Conservation (phyloP, 225 moss, liverwort and hornwort species). For the Marchantia polymorpha region DNA sequence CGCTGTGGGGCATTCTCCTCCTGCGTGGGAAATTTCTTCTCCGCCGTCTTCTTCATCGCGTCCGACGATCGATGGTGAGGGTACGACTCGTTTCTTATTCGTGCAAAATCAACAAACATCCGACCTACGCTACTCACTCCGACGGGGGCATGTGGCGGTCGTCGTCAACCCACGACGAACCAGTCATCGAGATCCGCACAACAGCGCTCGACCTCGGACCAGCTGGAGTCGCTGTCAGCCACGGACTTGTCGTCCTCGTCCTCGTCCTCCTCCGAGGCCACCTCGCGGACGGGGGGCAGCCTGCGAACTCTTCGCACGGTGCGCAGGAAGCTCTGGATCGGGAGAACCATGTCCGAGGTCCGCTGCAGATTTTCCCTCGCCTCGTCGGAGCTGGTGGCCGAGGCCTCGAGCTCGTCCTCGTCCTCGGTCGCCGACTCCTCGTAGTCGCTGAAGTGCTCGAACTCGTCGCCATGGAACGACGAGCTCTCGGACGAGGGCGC, state of each 20-base stretch:
- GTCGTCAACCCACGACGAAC: constrained; percentile 9
- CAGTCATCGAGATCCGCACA: constrained; percentile 13
- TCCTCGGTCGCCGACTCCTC: constrained; percentile 2
- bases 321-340: constrained; percentile 13
- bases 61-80: not conserved
- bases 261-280: constrained; percentile 6
- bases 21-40: not conserved
- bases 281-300: constrained; percentile 15
- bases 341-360: constrained; percentile 5
- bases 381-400: not conserved
- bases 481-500: not conserved
- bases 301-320: constrained; percentile 6
- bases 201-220: constrained; percentile 5
- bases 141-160: not conserved
- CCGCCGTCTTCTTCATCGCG: not conserved
- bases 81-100: not conserved
- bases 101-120: not conserved
- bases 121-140: not conserved
- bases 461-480: not conserved
- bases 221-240: constrained; percentile 20
- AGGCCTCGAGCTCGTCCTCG: not conserved
- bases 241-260: constrained; percentile 6
- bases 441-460: constrained; percentile 16
- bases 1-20: not conserved
- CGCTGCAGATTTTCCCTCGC: constrained; percentile 12